These are phyloP conservation scores for Globisporangium parvum DNA, from an alignment of 352 stramenopile species.

Conservation along the genomic window DNA sequence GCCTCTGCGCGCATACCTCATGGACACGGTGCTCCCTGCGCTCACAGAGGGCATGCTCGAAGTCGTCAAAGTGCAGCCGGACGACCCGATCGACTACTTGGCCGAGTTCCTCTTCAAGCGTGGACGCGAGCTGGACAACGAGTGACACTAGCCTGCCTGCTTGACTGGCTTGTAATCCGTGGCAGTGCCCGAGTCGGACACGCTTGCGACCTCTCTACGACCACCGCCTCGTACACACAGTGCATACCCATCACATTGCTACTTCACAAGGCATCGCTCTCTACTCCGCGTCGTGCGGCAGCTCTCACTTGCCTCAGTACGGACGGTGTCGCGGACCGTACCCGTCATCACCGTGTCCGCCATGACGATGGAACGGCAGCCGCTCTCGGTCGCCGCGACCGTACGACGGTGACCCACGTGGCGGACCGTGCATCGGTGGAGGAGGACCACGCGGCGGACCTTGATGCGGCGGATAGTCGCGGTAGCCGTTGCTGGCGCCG, in stretches of 20 bases:
- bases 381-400: constrained; percentile 1
- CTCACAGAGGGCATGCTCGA: constrained; percentile 85
- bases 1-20: constrained; percentile 73
- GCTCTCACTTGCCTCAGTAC: neutral
- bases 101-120: constrained; percentile 86
- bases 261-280: neutral
- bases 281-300: neutral
- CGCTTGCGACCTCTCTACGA: too few species aligned
- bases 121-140: constrained; percentile 43
- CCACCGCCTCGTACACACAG: constrained; percentile 1
- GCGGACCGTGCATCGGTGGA: neutral
- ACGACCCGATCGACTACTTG: constrained; percentile 85
- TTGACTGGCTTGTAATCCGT: too few species aligned
- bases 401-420: neutral
- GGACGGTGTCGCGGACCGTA: constrained; percentile 3
- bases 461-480: neutral
- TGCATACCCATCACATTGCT: constrained; percentile 5
- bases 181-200: neutral
- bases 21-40: constrained; percentile 79
- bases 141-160: too few species aligned
- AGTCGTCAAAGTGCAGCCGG: constrained; percentile 80
- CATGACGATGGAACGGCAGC: constrained; percentile 1
- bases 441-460: neutral
- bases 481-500: constrained; percentile 1
- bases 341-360: constrained; percentile 1